Base-by-base conservation (phyloP, 176 grass and related monocot genomes). In the Musa troglodytarum region DNA sequence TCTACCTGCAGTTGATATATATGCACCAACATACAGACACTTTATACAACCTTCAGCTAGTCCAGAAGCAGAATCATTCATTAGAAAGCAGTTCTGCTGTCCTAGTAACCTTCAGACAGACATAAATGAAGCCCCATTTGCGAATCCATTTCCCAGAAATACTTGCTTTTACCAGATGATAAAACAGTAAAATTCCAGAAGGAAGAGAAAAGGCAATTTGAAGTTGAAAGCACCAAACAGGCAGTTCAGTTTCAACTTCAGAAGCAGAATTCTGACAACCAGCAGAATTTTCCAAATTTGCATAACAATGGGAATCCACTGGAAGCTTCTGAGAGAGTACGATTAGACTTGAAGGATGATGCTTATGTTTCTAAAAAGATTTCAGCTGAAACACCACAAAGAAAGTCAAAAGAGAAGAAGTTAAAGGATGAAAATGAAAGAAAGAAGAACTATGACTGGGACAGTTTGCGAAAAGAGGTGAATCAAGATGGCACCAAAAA, bases 391-490 rank as follows among this genome's bases (percentile, higher is more conserved):
- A 65, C 49, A 65, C 49, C 61, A 53, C 53, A 65, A 16, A 52
- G 14, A 23, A 65, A 65, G 77, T 29, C 68, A 51, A 96, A 89
- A 74, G 71, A 62, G 68, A 92, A 83, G 54, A 86, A 77, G 75
- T 54, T 62, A 66, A 81, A 77, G 25, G 69, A 69, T 81, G 73
- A 50, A 51, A 84, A 79, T 64, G 77, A 74, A 78, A 77, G 13
- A 52, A 87, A 68, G 71, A 89, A 87, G 78, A 26, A 5, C 50
- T 88, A 83, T 88, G 84, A 89, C 78, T 96, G 92, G 92, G 92
- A 96, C 57, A 89, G 77, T 85, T 81, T 96, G 83, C 84, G 89
- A 78, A 88, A 85, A 86, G 87, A 85, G 82, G 63, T 83, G 54
- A 15, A 75, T 77, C 49, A 19, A 52, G 81, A 84, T 59, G 50